phyloP scores from a whole-genome alignment of 2,329 filamentous ascomycete genomes.

The Talaromyces sp. region DNA sequence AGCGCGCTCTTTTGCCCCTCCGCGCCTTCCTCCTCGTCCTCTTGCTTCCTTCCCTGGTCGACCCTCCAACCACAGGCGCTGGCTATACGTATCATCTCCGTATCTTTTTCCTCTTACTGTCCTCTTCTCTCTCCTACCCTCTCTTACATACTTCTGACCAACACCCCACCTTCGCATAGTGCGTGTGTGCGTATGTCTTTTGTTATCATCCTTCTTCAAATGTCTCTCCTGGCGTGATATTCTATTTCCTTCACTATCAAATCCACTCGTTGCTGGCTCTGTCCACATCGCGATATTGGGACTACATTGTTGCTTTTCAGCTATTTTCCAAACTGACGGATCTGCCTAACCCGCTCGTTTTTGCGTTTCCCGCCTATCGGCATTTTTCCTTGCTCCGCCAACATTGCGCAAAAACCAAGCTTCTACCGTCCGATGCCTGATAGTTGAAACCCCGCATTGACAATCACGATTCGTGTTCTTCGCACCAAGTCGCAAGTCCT shows the following conservation, averaged over 20 bases:
- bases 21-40: conserved; percentile 4
- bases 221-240: conserved; percentile 6
- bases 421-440: neutral
- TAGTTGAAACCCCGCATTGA: conserved; percentile 7
- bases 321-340: neutral
- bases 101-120: neutral
- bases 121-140: neutral
- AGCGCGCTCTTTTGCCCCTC: conserved; percentile 1
- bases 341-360: neutral
- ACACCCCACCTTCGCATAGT: neutral
- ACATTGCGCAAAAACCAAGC: conserved; percentile 2
- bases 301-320: neutral
- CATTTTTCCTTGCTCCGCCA: conserved; percentile 2
- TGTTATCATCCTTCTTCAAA: neutral
- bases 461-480: conserved; percentile 1
- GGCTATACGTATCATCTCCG: neutral
- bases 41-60: neutral
- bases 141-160: neutral
- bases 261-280: neutral
- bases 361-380: conserved; percentile 2
- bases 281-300: neutral
- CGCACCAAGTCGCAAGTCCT: neutral
- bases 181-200: neutral
- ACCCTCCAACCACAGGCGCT: neutral
- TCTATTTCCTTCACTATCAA: neutral